phyloP scores from a whole-genome alignment of 805 yeast species.

The Candida glaebosa region DNA sequence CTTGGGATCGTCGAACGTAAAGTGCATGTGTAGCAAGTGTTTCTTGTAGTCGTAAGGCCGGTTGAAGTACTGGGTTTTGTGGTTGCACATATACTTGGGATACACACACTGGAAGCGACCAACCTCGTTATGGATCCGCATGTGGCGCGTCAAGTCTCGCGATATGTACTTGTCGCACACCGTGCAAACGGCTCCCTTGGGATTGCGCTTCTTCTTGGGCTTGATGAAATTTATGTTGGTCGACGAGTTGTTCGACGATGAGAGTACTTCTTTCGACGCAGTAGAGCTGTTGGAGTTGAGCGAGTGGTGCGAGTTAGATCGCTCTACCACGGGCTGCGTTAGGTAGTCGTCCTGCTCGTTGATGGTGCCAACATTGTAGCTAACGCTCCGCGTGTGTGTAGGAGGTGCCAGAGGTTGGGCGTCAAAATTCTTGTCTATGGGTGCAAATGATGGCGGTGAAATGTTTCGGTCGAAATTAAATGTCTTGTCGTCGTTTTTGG shows the following conservation, averaged over 20 bases:
- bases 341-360: neutral
- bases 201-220: slow-evolving; percentile 22
- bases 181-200: slow-evolving; percentile 37
- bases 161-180: slow-evolving; percentile 40
- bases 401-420: too few relatives aligned
- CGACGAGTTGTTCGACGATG: neutral
- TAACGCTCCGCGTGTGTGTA: neutral
- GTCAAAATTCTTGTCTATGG: neutral
- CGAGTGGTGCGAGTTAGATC: slow-evolving; percentile 15
- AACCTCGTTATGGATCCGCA: slow-evolving; percentile 41
- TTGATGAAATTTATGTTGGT: neutral
- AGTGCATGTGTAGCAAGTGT: slow-evolving; percentile 41
- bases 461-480: neutral
- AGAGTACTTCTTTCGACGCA: neutral
- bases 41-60: slow-evolving; percentile 46
- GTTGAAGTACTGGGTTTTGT: slow-evolving; percentile 40
- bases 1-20: slow-evolving; percentile 38
- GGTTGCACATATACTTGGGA: slow-evolving; percentile 37
- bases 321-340: slow-evolving; percentile 6
- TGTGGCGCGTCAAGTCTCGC: slow-evolving; percentile 39
- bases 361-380: neutral
- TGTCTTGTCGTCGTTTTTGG: neutral
- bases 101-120: slow-evolving; percentile 43
- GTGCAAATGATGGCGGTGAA: neutral
- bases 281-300: slow-evolving; percentile 13